Evolutionary conservation across 225 moss, liverwort and hornwort genomes (phyloP).

Genomic region (Sphagnum tenellum): DNA sequence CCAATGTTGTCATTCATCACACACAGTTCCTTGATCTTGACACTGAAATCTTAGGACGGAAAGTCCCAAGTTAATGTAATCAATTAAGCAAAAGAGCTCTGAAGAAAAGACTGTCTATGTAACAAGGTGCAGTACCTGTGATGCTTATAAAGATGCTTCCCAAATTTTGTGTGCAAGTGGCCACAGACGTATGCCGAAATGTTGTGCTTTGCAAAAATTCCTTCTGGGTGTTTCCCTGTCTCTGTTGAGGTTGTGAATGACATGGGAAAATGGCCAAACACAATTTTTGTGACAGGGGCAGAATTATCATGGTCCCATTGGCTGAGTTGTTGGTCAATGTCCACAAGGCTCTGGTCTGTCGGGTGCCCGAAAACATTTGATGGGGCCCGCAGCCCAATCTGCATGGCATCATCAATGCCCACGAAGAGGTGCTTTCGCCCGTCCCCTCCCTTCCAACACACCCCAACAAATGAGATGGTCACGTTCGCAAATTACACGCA

Average conservation of each 20-base stretch:
- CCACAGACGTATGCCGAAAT: conserved; percentile 76
- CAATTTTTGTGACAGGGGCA: conserved; percentile 47
- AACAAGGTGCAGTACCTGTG: conserved; percentile 21
- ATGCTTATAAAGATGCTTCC: conserved; percentile 68
- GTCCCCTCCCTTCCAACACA: conserved; percentile 41
- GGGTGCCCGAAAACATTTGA: conserved; percentile 91
- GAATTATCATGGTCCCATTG: conserved; percentile 48
- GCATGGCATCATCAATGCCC: conserved; percentile 82
- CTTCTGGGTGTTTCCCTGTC: conserved; percentile 60
- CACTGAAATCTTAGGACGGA: too few species aligned
- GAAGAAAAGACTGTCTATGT: too few species aligned
- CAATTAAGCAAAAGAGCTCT: too few species aligned
- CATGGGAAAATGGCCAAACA: conserved; percentile 84
- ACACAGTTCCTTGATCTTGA: too few species aligned
- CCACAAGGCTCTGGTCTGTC: conserved; percentile 49
- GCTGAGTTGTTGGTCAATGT: conserved; percentile 61
- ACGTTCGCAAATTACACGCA: too few species aligned
- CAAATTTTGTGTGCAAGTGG: conserved; percentile 82
- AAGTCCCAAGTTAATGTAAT: too few species aligned
- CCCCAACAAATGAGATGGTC: too few species aligned
- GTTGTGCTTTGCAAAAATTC: conserved; percentile 57
- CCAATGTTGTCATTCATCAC: too few species aligned
- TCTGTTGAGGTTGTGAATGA: conserved; percentile 81
- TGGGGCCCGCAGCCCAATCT: conserved; percentile 75
- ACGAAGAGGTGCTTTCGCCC: conserved; percentile 75